phyloP scores from a whole-genome alignment of 805 yeast genomes.

The Candida wancherniae region DNA sequence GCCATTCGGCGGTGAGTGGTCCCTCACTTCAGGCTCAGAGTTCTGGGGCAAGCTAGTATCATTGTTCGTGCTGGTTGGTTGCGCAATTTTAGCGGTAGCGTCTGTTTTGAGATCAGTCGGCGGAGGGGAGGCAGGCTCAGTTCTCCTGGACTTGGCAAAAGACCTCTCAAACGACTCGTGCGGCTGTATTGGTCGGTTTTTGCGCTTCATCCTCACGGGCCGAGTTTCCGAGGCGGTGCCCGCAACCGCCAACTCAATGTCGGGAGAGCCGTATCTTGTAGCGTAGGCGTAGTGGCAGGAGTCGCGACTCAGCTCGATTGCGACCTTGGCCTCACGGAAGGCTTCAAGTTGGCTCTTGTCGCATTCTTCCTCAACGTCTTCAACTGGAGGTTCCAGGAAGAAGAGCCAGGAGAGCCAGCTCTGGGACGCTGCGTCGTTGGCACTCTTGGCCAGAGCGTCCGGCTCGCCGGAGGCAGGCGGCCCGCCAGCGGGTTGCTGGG shows the following conservation, averaged over 20 bases:
- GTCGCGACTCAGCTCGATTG: constrained; percentile 31
- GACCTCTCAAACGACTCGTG: constrained; percentile 31
- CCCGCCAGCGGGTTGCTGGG: too few relatives aligned
- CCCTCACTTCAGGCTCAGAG: too few relatives aligned
- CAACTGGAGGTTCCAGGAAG: background rate
- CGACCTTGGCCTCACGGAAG: constrained; percentile 27
- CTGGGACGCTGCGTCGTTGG: background rate
- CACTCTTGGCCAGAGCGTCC: too few relatives aligned
- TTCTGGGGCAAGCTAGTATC: too few relatives aligned
- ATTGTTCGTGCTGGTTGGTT: background rate
- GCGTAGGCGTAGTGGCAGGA: constrained; percentile 32
- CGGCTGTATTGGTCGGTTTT: constrained; percentile 30
- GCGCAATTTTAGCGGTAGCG: background rate
- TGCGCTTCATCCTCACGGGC: constrained; percentile 31
- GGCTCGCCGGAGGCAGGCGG: too few relatives aligned
- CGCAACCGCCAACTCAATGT: constrained; percentile 28
- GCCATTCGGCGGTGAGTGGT: too few relatives aligned
- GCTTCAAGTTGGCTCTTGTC: constrained; percentile 5
- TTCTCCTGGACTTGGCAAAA: constrained; percentile 8
- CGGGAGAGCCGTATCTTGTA: constrained; percentile 7
- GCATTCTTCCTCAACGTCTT: constrained; percentile 4
- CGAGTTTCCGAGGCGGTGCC: constrained; percentile 28
- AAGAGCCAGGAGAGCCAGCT: constrained; percentile 6
- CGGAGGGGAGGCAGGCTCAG: background rate
- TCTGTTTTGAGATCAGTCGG: background rate